A percentile compares a stretch with the other conserved stretches of the same genome.
phyloP scores from a whole-genome alignment of 2,329 filamentous ascomycete genomes.

The Cytospora leucostoma region DNA sequence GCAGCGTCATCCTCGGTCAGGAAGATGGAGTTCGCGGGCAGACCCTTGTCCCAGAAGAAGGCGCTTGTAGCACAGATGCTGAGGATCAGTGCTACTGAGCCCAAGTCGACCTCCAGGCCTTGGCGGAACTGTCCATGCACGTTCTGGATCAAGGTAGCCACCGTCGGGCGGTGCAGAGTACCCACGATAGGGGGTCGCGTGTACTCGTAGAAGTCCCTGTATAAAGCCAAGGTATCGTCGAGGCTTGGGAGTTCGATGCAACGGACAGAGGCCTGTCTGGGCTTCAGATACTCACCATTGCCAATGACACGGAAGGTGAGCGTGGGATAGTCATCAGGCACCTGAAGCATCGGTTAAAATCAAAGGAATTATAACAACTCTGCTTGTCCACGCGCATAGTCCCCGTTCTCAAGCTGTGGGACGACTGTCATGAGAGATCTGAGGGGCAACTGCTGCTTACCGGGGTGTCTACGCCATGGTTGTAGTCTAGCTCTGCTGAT shows the following conservation, averaged over 20 bases:
- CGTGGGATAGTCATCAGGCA: slow-evolving; percentile 11
- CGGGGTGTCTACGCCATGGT: neutral
- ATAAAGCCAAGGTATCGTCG: slow-evolving; percentile 33
- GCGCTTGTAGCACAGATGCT: slow-evolving; percentile 35
- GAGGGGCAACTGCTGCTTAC: slow-evolving; percentile 7
- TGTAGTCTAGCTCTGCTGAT: slow-evolving; percentile 23
- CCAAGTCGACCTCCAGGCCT: slow-evolving; percentile 26
- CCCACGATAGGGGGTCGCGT: slow-evolving; percentile 27
- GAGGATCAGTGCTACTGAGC: slow-evolving; percentile 33
- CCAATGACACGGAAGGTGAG: slow-evolving; percentile 20
- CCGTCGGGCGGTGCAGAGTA: slow-evolving; percentile 31
- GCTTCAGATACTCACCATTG: neutral
- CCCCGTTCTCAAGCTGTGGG: neutral
- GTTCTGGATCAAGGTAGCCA: slow-evolving; percentile 26
- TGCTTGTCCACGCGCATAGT: too few relatives aligned
- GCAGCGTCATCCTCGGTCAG: slow-evolving; percentile 29
- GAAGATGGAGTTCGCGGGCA: slow-evolving; percentile 22
- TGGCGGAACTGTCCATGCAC: slow-evolving; percentile 30
- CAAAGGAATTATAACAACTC: neutral
- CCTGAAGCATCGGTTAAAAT: neutral
- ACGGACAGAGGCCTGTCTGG: neutral
- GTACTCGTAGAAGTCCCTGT: slow-evolving; percentile 35
- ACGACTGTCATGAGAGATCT: neutral
- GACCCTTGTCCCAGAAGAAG: slow-evolving; percentile 33
- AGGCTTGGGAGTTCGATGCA: slow-evolving; percentile 13